Evolutionary conservation across 495 filamentous ascomycete species (phyloP).

Genomic region (Hyphodiscus hymeniophilus): DNA sequence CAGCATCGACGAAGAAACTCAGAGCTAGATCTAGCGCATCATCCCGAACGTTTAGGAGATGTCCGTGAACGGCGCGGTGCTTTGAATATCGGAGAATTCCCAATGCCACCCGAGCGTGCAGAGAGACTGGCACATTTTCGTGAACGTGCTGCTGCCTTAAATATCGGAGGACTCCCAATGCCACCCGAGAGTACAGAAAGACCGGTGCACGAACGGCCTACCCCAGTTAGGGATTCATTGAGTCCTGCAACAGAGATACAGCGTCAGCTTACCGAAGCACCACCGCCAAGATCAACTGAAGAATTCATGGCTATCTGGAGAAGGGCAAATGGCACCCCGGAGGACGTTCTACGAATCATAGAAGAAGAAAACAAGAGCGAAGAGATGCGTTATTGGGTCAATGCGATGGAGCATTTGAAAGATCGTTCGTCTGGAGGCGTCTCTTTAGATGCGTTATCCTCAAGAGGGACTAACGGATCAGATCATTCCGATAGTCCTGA

Average conservation of each 20-base stretch:
- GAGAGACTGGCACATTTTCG: too few species aligned
- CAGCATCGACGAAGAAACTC: constrained; percentile 16
- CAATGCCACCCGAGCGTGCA: too few species aligned
- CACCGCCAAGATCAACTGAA: constrained; percentile 13
- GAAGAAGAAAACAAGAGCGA: constrained; percentile 50
- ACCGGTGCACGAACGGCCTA: constrained; percentile 1
- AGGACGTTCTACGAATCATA: constrained; percentile 53
- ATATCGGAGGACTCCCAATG: background rate
- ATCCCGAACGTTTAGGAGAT: too few species aligned
- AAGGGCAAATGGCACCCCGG: constrained; percentile 43
- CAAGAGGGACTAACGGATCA: too few species aligned
- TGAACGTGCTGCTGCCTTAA: too few species aligned
- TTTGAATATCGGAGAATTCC: too few species aligned
- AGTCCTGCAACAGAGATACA: constrained; percentile 20
- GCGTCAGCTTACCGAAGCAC: constrained; percentile 17
- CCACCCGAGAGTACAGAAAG: background rate
- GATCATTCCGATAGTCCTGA: too few species aligned
- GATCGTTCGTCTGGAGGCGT: too few species aligned
- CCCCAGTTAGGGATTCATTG: constrained; percentile 10
- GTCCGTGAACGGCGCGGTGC: too few species aligned
- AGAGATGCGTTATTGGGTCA: constrained; percentile 45
- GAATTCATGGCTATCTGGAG: constrained; percentile 24
- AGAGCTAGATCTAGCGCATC: constrained; percentile 7
- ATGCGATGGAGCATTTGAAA: constrained; percentile 11
- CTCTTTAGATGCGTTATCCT: too few species aligned